phyloP scores from a whole-genome alignment of 2,329 filamentous ascomycete species.

The Penicillium sp. region DNA sequence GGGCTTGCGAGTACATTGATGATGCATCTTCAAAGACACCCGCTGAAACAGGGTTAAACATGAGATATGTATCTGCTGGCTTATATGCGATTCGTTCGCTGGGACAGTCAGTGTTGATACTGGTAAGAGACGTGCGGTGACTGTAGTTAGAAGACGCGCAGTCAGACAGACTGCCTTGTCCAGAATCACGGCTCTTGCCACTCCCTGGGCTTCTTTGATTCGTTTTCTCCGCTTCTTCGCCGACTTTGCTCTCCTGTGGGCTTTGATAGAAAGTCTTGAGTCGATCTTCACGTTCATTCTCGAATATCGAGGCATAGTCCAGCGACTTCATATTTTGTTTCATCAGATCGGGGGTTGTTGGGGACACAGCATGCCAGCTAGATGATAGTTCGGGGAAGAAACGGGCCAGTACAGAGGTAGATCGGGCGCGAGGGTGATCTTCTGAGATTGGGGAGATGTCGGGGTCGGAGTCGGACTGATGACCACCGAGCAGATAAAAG shows the following conservation, averaged over 20 bases:
- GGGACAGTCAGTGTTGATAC: slow-evolving; percentile 28
- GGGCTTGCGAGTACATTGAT: slow-evolving; percentile 3
- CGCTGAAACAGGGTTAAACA: slow-evolving; percentile 21
- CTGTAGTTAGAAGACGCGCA: slow-evolving; percentile 38
- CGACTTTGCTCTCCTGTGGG: neutral
- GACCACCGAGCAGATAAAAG: slow-evolving; percentile 14
- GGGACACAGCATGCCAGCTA: slow-evolving; percentile 26
- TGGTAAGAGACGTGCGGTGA: slow-evolving; percentile 34
- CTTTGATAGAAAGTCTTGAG: slow-evolving; percentile 16
- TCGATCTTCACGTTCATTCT: slow-evolving; percentile 17
- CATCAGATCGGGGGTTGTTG: slow-evolving; percentile 11
- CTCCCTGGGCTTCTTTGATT: neutral
- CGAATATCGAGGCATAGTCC: slow-evolving; percentile 4
- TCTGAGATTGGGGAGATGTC: slow-evolving; percentile 29
- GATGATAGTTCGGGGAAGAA: slow-evolving; percentile 33
- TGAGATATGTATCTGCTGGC: slow-evolving; percentile 25
- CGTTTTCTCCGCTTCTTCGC: neutral
- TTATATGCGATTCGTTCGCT: slow-evolving; percentile 10
- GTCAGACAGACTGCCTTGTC: slow-evolving; percentile 27
- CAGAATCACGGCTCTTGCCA: slow-evolving; percentile 20
- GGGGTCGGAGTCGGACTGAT: slow-evolving; percentile 16
- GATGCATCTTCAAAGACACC: slow-evolving; percentile 36
- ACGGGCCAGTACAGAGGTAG: slow-evolving; percentile 22
- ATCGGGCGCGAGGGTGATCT: slow-evolving; percentile 11
- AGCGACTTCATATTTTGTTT: slow-evolving; percentile 8